phyloP scores from a whole-genome alignment of 2,329 filamentous ascomycete genomes.

The Talaromyces rugulosus region DNA sequence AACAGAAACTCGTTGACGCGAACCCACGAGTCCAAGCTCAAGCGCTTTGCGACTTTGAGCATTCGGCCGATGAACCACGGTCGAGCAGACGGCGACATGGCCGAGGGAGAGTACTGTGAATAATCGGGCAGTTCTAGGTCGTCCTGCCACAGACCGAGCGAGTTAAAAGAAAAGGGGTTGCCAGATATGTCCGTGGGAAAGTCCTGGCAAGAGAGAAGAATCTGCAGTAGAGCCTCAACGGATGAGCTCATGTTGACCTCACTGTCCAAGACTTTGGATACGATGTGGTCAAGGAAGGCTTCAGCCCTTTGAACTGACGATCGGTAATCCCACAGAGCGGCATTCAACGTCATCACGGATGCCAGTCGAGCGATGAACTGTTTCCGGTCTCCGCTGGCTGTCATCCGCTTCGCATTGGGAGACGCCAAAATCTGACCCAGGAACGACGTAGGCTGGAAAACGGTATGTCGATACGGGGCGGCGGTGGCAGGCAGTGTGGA shows the following conservation, averaged over 20 bases:
- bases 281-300: slow-evolving; percentile 29
- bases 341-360: slow-evolving; percentile 34
- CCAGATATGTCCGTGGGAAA: slow-evolving; percentile 12
- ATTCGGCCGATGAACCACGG: slow-evolving; percentile 39
- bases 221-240: slow-evolving; percentile 36
- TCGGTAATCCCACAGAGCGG: slow-evolving; percentile 38
- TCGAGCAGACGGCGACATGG: slow-evolving; percentile 24
- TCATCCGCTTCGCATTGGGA: slow-evolving; percentile 29
- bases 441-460: slow-evolving; percentile 27
- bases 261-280: slow-evolving; percentile 28
- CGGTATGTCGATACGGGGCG: slow-evolving; percentile 21
- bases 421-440: slow-evolving; percentile 30
- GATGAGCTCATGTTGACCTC: slow-evolving; percentile 35
- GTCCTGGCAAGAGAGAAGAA: slow-evolving; percentile 34
- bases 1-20: slow-evolving; percentile 33
- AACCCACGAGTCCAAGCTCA: slow-evolving; percentile 30
- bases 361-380: slow-evolving; percentile 35
- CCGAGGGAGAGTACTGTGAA: slow-evolving; percentile 23
- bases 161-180: background rate
- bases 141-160: background rate
- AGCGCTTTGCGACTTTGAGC: slow-evolving; percentile 36
- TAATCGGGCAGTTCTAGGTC: slow-evolving; percentile 19
- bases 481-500: slow-evolving; percentile 15
- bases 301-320: slow-evolving; percentile 24
- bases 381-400: slow-evolving; percentile 33